phyloP scores from a whole-genome alignment of 352 stramenopile species.

The Phytophthora idaei region DNA sequence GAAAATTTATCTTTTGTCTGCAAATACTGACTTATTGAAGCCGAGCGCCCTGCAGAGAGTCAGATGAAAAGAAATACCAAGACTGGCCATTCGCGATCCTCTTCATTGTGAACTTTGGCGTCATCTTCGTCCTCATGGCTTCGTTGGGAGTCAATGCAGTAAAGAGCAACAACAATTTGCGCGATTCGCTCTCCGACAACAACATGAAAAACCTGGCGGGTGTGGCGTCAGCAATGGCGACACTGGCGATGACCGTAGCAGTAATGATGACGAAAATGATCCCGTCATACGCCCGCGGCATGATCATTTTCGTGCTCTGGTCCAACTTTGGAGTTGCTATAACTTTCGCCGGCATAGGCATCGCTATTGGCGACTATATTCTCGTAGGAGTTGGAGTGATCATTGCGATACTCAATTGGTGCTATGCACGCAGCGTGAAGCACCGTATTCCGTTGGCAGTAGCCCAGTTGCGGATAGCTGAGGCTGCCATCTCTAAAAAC shows the following conservation, averaged over 20 bases:
- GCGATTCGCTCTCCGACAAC: conserved; percentile 1
- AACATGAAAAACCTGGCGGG: neutral
- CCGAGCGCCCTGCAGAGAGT: neutral
- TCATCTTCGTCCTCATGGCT: conserved; percentile 5
- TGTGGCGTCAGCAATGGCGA: conserved; percentile 1
- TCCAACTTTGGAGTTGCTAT: conserved; percentile 67
- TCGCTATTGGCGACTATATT: conserved; percentile 19
- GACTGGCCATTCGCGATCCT: conserved; percentile 74
- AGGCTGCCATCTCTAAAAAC: conserved; percentile 89
- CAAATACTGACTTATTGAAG: neutral
- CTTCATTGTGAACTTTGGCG: conserved; percentile 63
- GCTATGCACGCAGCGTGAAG: conserved; percentile 77
- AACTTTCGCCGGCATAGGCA: conserved; percentile 51
- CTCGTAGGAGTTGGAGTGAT: conserved; percentile 51
- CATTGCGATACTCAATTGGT: conserved; percentile 60
- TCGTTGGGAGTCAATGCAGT: neutral
- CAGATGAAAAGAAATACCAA: conserved; percentile 34
- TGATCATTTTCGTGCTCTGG: conserved; percentile 80
- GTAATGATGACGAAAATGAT: conserved; percentile 68
- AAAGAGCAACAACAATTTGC: conserved; percentile 2
- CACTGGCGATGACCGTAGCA: conserved; percentile 30
- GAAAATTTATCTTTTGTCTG: too few relatives aligned
- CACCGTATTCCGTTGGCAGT: conserved; percentile 92
- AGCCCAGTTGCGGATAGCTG: conserved; percentile 86
- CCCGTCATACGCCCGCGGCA: conserved; percentile 55